These are phyloP conservation scores for Mimosa pudica DNA, from an alignment of 306 rosid species.

Conservation along the genomic window DNA sequence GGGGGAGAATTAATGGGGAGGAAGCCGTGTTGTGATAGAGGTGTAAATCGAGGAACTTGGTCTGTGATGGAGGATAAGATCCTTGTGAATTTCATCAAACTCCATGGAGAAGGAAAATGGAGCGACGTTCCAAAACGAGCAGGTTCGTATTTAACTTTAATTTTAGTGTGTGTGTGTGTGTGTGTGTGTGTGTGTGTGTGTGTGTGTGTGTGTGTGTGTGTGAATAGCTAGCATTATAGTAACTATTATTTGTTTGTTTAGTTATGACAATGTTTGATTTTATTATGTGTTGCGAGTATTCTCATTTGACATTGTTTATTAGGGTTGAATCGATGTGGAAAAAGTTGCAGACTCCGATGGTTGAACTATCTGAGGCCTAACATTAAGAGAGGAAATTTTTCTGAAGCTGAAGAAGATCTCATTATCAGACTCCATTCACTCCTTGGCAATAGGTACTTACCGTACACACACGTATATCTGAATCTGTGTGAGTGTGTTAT, in stretches of 20 bases:
- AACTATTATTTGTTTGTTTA: neutral
- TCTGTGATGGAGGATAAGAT: slow-evolving; percentile 27
- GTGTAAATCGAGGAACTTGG: slow-evolving; percentile 34
- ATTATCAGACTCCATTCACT: slow-evolving; percentile 32
- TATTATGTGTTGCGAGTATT: neutral
- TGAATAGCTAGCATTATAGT: neutral
- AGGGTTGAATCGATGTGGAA: slow-evolving; percentile 39
- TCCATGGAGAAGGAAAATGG: slow-evolving; percentile 40
- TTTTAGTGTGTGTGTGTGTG: neutral
- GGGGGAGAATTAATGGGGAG: slow-evolving; percentile 29
- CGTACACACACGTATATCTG: neutral
- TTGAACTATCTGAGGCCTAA: slow-evolving; percentile 38
- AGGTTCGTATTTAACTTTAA: neutral
- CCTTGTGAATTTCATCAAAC: slow-evolving; percentile 17
- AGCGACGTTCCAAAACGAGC: slow-evolving; percentile 31
- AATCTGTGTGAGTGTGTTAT: neutral
- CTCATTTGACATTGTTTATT: neutral
- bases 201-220: neutral
- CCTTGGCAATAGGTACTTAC: slow-evolving; percentile 24
- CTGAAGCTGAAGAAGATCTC: slow-evolving; percentile 35
- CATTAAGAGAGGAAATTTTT: slow-evolving; percentile 38
- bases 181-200: neutral
- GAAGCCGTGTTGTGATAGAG: slow-evolving; percentile 27
- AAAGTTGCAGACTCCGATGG: slow-evolving; percentile 41
- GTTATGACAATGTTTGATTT: neutral